Conservation (phyloP, 1,139 yeast genomes). For the Maudiozyma humilis region DNA sequence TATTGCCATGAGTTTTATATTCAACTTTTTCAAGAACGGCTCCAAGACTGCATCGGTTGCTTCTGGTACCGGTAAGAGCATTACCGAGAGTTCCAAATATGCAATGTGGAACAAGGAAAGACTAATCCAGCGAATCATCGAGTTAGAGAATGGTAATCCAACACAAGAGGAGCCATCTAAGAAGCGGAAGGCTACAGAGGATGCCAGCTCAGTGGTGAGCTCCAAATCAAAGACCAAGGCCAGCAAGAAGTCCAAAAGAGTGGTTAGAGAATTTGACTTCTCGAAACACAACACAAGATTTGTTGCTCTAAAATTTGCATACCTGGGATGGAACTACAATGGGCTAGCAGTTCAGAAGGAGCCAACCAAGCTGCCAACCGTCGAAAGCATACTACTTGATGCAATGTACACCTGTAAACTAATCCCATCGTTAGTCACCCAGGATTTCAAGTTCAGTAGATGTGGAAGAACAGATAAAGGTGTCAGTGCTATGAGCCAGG, state of each 20-base stretch:
- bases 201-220: not conserved
- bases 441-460: slow-evolving; percentile 64
- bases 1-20: slow-evolving; percentile 9
- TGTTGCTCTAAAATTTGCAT: slow-evolving; percentile 76
- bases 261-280: slow-evolving; percentile 48
- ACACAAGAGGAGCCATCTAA: slow-evolving; percentile 5
- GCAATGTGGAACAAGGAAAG: slow-evolving; percentile 36
- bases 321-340: slow-evolving; percentile 87
- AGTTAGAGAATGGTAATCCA: slow-evolving; percentile 21
- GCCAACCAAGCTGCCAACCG: slow-evolving; percentile 75
- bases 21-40: slow-evolving; percentile 8
- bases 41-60: not conserved
- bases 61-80: not conserved
- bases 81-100: slow-evolving; percentile 18
- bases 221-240: slow-evolving; percentile 5
- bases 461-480: slow-evolving; percentile 97
- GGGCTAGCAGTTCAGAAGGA: slow-evolving; percentile 80
- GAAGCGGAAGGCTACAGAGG: slow-evolving; percentile 6
- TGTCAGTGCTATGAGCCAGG: slow-evolving; percentile 95
- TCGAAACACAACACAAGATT: slow-evolving; percentile 56
- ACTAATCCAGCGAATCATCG: slow-evolving; percentile 32
- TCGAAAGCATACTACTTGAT: slow-evolving; percentile 66
- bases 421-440: slow-evolving; percentile 52
- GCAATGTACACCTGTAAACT: slow-evolving; percentile 64
- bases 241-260: slow-evolving; percentile 33